phyloP scores from a whole-genome alignment of 2,329 filamentous ascomycete genomes.

The Thielaviopsis ethacetica region DNA sequence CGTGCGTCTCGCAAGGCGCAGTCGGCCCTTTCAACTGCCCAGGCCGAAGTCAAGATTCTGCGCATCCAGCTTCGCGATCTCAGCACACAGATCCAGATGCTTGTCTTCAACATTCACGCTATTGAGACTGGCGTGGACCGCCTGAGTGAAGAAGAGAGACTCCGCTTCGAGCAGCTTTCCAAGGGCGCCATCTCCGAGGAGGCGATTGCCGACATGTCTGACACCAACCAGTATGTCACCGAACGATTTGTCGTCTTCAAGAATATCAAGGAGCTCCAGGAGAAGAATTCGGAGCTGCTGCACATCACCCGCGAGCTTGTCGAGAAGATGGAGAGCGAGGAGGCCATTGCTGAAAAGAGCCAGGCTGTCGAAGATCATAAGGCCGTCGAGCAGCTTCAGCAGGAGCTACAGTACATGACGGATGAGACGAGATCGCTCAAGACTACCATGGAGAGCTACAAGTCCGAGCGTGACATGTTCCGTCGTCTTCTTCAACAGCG shows the following conservation, averaged over 20 bases:
- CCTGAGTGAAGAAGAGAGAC: conserved; percentile 53
- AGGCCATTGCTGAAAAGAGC: conserved; percentile 52
- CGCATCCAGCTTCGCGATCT: conserved; percentile 79
- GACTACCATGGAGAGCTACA: conserved; percentile 78
- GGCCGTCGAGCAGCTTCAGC: conserved; percentile 56
- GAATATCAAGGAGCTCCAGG: conserved; percentile 66
- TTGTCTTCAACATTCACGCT: conserved; percentile 73
- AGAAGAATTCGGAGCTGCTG: conserved; percentile 73
- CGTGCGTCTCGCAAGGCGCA: conserved; percentile 68
- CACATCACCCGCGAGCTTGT: conserved; percentile 71
- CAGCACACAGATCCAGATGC: conserved; percentile 75
- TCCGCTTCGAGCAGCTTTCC: conserved; percentile 62
- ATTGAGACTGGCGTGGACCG: conserved; percentile 63
- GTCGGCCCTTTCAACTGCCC: conserved; percentile 45
- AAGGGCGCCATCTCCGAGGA: conserved; percentile 59
- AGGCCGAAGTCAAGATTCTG: conserved; percentile 60
- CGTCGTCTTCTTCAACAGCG: conserved; percentile 75
- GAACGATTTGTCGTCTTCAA: conserved; percentile 82
- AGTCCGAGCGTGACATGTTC: conserved; percentile 95
- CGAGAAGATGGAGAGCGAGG: conserved; percentile 79
- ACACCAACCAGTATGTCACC: conserved; percentile 78
- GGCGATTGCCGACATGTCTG: conserved; percentile 56
- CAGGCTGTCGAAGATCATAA: conserved; percentile 49
- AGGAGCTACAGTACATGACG: conserved; percentile 57
- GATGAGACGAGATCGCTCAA: conserved; percentile 75